Evolutionary conservation across 306 rosid species (phyloP).

Genomic region (Hylodesmum podocarpum): DNA sequence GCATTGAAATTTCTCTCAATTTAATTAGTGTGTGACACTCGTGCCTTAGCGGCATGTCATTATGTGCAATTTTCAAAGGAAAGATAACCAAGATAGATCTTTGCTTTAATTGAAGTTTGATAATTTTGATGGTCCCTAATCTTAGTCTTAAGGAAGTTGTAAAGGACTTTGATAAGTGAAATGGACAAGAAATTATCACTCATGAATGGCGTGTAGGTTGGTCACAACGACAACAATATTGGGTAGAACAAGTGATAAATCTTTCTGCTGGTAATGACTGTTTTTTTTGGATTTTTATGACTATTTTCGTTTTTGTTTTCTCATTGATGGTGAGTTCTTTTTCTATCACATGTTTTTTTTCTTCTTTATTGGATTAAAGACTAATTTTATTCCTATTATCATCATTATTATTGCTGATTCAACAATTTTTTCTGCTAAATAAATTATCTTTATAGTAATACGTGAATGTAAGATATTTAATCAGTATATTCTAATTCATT

Average conservation of each 20-base stretch:
- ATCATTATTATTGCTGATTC: no score
- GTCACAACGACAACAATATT: neutral
- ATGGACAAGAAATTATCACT: constrained; percentile 11
- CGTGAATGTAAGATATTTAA: no score
- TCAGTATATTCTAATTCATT: no score
- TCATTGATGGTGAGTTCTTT: neutral
- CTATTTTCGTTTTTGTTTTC: neutral
- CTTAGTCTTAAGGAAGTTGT: neutral
- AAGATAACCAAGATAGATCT: neutral
- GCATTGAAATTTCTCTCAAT: neutral
- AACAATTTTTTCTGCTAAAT: no score
- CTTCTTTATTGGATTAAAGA: no score
- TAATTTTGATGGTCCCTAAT: constrained; percentile 42
- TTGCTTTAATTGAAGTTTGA: constrained; percentile 16
- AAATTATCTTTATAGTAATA: no score
- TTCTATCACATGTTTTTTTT: no score
- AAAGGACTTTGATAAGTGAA: neutral
- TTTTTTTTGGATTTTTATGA: no score
- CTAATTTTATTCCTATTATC: no score
- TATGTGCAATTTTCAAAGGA: constrained; percentile 32
- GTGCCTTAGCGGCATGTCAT: constrained; percentile 26
- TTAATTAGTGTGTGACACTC: constrained; percentile 4
- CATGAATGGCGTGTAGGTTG: neutral
- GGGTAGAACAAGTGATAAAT: neutral
- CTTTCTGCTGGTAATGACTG: neutral